Base-by-base conservation (phyloP, 1,284 basidiomycete genomes). In the Trichosporon sp. region DNA sequence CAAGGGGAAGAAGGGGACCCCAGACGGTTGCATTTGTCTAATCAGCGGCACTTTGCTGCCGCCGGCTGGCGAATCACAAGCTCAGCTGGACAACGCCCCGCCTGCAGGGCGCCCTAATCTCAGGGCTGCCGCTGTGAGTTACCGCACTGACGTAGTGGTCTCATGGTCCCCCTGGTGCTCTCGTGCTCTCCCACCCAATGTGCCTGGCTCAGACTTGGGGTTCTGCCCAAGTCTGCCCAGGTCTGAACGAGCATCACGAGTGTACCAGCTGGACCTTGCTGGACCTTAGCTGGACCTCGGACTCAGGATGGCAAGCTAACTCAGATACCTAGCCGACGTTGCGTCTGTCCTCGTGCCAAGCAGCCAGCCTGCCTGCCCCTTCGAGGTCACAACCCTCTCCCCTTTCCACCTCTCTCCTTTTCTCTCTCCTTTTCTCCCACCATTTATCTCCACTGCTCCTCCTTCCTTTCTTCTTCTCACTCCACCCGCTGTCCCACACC, bases 81-180 rank as follows among this genome's bases (percentile, higher is more conserved):
- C 40, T 12, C 16, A 32, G 65, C 11, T 38, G 40, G 40, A 21
- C 6, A 16, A 31, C 38, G 65, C 40, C 43, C 37, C 37, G 37
- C 35, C 35, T 37, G 35, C 35, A 37, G 8, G 35, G 35, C 35
- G 35, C 65, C 51, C 51, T 54, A 54, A 54, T 54, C 51, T 54
- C 40, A 46, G 40, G 40, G 46, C n/a, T 14, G 2, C 38, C 40
- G 26, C 65, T 10, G 40, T 10, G 46, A 46, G 40, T 66, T 32
- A 43, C 65, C 66, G 46, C 51, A 38, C 46, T 59, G 40, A 38
- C 66, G 40, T 48, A 38, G 46, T 40, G 35, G 11, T 38, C 31
- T 14, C 59, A 14, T 35, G 31, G 21, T 10, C 35, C 35, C 35
- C 46, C n/a, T 35, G 21, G 16, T 40, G 38, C 38, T 12, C 38